Conservation (phyloP, 495 filamentous ascomycete species). For the Daldinia bambusicola region DNA sequence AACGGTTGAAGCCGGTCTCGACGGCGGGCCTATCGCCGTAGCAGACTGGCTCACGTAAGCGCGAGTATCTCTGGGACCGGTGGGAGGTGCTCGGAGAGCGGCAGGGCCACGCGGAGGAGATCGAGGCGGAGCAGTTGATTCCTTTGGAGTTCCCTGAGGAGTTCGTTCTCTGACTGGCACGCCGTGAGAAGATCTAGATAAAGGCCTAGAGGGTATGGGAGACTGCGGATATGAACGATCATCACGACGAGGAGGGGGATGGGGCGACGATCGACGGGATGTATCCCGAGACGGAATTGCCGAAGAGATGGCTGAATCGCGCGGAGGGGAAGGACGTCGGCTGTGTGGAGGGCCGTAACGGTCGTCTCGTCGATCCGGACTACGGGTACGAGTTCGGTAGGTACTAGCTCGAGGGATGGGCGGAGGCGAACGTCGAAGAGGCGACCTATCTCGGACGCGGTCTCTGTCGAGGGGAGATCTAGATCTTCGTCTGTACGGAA, state of each 20-base stretch:
- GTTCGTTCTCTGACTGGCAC: conserved; percentile 45
- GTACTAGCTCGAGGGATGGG: conserved; percentile 47
- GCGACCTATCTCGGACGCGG: conserved; percentile 52
- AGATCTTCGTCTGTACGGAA: conserved; percentile 55
- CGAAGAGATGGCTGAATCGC: conserved; percentile 57
- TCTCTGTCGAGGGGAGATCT: conserved; percentile 60
- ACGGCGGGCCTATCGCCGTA: conserved; percentile 46
- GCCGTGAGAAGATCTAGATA: conserved; percentile 44
- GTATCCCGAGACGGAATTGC: conserved; percentile 56
- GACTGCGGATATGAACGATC: conserved; percentile 56
- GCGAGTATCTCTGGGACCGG: conserved; percentile 56
- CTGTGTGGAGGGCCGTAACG: conserved; percentile 50
- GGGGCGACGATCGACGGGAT: conserved; percentile 57
- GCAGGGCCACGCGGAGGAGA: conserved; percentile 62
- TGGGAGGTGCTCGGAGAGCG: conserved; percentile 58
- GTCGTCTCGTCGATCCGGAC: conserved; percentile 58
- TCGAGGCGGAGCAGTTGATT: conserved; percentile 42
- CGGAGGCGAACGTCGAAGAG: conserved; percentile 53
- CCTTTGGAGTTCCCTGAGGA: conserved; percentile 39
- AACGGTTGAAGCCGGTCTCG: conserved; percentile 46
- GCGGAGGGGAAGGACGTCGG: conserved; percentile 54
- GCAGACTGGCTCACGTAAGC: conserved; percentile 49
- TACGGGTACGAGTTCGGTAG: conserved; percentile 58
- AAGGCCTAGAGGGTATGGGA: conserved; percentile 48
- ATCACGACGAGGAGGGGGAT: conserved; percentile 54